phyloP scores from a whole-genome alignment of 2,329 filamentous ascomycete genomes.

The Pseudogymnoascus sp. region DNA sequence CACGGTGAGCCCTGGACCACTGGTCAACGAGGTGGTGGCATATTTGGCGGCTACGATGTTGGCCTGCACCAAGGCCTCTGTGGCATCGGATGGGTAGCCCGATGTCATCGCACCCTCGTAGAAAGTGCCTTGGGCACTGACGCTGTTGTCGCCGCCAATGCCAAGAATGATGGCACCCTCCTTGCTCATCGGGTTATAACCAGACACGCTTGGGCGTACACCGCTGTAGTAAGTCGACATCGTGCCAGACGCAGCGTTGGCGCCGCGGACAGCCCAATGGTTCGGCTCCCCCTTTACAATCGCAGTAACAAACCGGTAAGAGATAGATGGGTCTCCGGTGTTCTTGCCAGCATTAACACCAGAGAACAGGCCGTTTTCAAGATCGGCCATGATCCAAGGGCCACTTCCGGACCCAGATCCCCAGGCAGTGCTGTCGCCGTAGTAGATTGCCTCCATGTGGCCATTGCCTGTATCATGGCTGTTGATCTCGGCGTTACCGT shows the following conservation, averaged over 20 bases:
- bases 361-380: conserved; percentile 60
- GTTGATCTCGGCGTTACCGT: conserved; percentile 49
- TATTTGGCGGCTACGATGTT: conserved; percentile 54
- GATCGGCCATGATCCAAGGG: conserved; percentile 62
- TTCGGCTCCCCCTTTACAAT: conserved; percentile 49
- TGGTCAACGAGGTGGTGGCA: conserved; percentile 39
- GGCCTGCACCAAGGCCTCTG: conserved; percentile 49
- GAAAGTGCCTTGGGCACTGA: conserved; percentile 50
- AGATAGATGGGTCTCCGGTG: conserved; percentile 43
- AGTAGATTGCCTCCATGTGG: conserved; percentile 65
- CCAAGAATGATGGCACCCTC: conserved; percentile 59
- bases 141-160: conserved; percentile 57
- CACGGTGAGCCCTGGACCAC: conserved; percentile 39
- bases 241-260: conserved; percentile 44
- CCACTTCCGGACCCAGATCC: conserved; percentile 50
- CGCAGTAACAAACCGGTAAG: conserved; percentile 49
- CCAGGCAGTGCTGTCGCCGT: conserved; percentile 46
- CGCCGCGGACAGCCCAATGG: conserved; percentile 53
- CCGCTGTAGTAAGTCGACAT: conserved; percentile 54
- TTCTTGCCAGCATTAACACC: conserved; percentile 42
- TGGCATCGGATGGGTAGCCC: conserved; percentile 50
- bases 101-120: conserved; percentile 57
- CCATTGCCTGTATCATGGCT: conserved; percentile 49
- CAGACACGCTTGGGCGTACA: conserved; percentile 40
- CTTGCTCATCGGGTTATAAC: conserved; percentile 55